Conservation (phyloP, 1,284 basidiomycete species). For the Coniferiporia sulphurascens region DNA sequence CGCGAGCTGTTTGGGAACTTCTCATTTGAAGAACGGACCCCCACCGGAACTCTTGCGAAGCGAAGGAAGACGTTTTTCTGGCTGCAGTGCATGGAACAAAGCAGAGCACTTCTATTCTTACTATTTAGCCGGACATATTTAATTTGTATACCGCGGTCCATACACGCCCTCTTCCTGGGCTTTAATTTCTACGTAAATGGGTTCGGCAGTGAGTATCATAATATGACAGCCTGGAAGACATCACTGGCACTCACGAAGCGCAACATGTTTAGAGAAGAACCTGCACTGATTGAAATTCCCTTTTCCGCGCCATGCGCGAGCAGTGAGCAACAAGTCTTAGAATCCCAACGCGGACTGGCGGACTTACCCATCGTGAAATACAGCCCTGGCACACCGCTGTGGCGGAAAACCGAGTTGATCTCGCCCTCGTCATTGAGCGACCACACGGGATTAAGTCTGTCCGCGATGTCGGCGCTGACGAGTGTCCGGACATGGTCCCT, state of each 20-base stretch:
- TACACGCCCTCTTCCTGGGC: constrained; percentile 10
- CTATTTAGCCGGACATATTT: background rate
- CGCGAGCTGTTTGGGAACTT: too few species aligned
- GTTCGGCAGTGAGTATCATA: background rate
- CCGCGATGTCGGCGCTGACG: constrained; percentile 1
- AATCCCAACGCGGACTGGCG: background rate
- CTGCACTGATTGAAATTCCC: constrained; percentile 11
- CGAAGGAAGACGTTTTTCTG: too few species aligned
- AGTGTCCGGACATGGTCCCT: constrained; percentile 7
- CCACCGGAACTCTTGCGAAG: too few species aligned
- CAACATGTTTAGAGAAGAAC: constrained; percentile 13
- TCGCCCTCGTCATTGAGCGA: constrained; percentile 14
- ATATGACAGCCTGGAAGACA: background rate
- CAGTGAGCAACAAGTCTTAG: background rate
- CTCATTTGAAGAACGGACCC: too few species aligned
- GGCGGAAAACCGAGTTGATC: constrained; percentile 11
- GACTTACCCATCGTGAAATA: constrained; percentile 15
- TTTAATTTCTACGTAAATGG: constrained; percentile 12
- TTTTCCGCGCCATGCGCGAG: background rate
- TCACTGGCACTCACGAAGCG: constrained; percentile 9
- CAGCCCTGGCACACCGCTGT: constrained; percentile 11
- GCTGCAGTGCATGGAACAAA: too few species aligned
- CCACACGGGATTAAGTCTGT: background rate
- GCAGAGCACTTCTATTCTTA: too few species aligned
- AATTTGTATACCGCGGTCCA: constrained; percentile 1